Evolutionary conservation across 305 asterid species (phyloP), one percentile per base, ranked within the genome.

Genomic region (Stenogyne calaminthoides): DNA sequence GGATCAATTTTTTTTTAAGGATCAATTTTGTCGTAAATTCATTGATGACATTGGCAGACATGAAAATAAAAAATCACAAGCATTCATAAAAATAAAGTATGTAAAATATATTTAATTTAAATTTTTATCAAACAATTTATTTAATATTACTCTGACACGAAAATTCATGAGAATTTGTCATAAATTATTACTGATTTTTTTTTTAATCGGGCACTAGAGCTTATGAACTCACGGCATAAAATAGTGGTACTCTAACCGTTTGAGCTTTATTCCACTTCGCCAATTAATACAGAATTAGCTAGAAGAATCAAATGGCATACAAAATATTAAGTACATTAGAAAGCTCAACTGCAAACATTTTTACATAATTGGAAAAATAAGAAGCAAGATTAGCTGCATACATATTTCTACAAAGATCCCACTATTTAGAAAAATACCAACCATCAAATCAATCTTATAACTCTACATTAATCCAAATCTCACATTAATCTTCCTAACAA

Each of bases 301-400:
- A 34, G 34, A 70, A 74, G 15, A 57, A 52, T 40, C 36, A 52
- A 55, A 67, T 56, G n/a, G 15, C 76, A 71, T 22, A 40, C 67
- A 72, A 67, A 78, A 70, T 74, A 74, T 68, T 76, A 25, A 25
- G 29, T 25, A 76, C 77, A 76, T 19, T 29, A 32, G 47, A 73
- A 73, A 78, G 78, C 2, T 57, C 44, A 72, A 72, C 76, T 65
- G 64, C 73, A 67, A 67, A 76, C 80, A 76, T 76, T 80, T 84
- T 77, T 72, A 76, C 85, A 80, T 44, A 54, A 67, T 59, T 7
- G 32, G 46, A 42, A 47, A 40, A 19, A 46, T 29, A 32, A 54
- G 19, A 68, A 14, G 9, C 19, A 25, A 15, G 15, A 29, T 3
- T 40, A 40, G 47, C 14, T 66, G 65, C 55, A 67, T 40, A 71